Percentiles rank a stretch among this genome's conserved stretches.
Conservation (phyloP, 495 filamentous ascomycete genomes). For the Neurospora pannonica region DNA sequence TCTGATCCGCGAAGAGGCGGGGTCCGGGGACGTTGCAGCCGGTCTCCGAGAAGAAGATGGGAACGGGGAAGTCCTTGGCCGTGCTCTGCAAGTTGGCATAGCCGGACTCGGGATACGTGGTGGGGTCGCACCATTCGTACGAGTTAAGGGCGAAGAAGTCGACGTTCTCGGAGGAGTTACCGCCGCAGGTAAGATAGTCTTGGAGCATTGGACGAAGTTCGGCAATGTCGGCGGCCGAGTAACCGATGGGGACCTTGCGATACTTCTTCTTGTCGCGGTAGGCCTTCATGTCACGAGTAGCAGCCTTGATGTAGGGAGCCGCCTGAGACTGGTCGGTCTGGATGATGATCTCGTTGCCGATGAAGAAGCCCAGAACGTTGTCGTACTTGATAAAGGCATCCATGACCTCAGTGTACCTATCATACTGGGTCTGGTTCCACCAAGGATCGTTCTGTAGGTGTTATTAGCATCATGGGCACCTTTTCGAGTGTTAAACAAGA, state of each 20-base stretch:
- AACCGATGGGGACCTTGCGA: constrained; percentile 75
- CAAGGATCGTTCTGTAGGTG: constrained; percentile 36
- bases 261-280: constrained; percentile 72
- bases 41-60: constrained; percentile 81
- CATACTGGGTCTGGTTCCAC: constrained; percentile 64
- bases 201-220: constrained; percentile 76
- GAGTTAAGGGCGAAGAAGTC: constrained; percentile 84
- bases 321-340: constrained; percentile 50
- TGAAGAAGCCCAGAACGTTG: constrained; percentile 73
- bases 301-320: constrained; percentile 75
- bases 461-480: constrained; percentile 2
- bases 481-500: constrained; percentile 3
- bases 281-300: constrained; percentile 70
- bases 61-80: constrained; percentile 49
- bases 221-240: constrained; percentile 83
- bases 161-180: constrained; percentile 55
- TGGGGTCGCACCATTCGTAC: constrained; percentile 79
- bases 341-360: constrained; percentile 80
- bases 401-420: constrained; percentile 59
- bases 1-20: constrained; percentile 67
- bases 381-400: constrained; percentile 71
- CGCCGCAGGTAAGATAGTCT: constrained; percentile 74
- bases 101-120: constrained; percentile 54
- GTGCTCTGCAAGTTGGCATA: constrained; percentile 54
- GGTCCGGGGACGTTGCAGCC: constrained; percentile 62